These are phyloP conservation scores for Stentor coeruleus DNA, from an alignment of 73 alveolate genomes.

Conservation along the genomic window DNA sequence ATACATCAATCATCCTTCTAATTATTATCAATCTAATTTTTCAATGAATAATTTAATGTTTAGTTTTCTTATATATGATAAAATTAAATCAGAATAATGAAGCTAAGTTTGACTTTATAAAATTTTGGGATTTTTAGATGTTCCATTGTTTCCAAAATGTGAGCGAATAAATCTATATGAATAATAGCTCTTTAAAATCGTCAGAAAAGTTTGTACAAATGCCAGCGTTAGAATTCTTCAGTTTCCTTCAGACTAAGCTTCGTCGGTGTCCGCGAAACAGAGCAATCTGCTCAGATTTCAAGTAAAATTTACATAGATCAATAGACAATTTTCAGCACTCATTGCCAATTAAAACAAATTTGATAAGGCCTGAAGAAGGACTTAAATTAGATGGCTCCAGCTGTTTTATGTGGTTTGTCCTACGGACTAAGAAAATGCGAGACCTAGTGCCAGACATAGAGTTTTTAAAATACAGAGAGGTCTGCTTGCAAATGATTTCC, in stretches of 20 bases:
- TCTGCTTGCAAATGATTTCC: neutral
- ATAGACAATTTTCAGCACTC: neutral
- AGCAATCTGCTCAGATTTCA: neutral
- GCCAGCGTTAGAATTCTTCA: neutral
- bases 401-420: neutral
- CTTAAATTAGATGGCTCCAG: neutral
- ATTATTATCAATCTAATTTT: no score
- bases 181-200: neutral
- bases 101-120: no score
- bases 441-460: conserved; percentile 18
- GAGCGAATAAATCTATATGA: neutral
- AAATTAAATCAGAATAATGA: no score
- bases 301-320: no score
- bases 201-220: neutral
- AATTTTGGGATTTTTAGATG: no score
- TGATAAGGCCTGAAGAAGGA: no score
- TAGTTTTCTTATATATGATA: no score
- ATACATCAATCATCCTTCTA: no score
- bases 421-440: neutral
- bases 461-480: neutral
- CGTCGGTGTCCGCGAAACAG: neutral
- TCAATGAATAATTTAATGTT: no score
- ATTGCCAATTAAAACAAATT: neutral
- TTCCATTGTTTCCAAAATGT: no score
- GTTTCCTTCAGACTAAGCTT: neutral